Evolutionary conservation across 257 asterid species (phyloP), one percentile per base, ranked within the genome.

Genomic region (Solanum chiquidenum): DNA sequence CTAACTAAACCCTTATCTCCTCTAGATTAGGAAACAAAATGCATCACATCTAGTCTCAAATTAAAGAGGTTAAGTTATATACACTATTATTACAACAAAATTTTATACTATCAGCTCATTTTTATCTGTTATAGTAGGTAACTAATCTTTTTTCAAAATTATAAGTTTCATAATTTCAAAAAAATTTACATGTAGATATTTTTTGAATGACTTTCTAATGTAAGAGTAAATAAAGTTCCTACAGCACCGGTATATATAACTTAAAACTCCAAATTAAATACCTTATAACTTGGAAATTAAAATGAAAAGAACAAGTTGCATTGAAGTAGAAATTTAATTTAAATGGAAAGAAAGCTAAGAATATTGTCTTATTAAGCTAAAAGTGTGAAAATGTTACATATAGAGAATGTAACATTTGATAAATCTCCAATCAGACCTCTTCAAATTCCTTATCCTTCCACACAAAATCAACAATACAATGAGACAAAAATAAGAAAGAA

Each of bases 391-490:
- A 27, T 80, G 85, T 46, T 46, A 80, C 85, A 16, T 9, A 42
- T 46, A 46, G 69, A 80, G 42, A 9, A 46, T 18, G 85, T 29
- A 80, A 80, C 85, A 49, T 80, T 80, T 80, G 10, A 49, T 80
- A 80, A 80, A 49, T 80, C 10, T 80, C 69, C 20, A 80, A 46
- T 25, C 29, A 46, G 40, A 80, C 68, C 29, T 80, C 85, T 34
- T 80, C 85, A 80, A 80, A 46, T 46, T 80, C 68, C 85, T 46
- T 40, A 80, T n/a, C 62, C 33, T 85, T 46, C 86, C 90, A 86
- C 83, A 88, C 58, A 42, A 80, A 69, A 85, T 60, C 75, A 86
- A 69, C 25, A 84, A 84, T 72, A 88, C 35, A 84, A 86, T 27
- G 6, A 33, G 33, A n/a, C 6, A 10, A 11, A 29, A n/a, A 31